Evolutionary conservation across 192 early-diverging fungal species (phyloP).

Genomic region (Chytriomyces hyalinus): DNA sequence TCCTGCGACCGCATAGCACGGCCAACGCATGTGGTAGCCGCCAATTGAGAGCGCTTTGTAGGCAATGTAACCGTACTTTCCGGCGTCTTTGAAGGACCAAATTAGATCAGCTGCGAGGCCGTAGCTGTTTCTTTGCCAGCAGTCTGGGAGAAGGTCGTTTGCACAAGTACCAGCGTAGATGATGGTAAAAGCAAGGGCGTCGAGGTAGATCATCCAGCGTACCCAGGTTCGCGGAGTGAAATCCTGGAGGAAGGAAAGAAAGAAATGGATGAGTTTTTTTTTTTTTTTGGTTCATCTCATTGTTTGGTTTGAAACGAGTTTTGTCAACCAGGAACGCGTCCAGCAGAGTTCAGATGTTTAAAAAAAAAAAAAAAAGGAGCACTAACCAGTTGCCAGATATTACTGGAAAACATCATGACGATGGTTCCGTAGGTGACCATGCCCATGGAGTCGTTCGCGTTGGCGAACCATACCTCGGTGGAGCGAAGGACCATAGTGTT

Average conservation of each 20-base stretch:
- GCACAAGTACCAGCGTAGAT: conserved; percentile 12
- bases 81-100: conserved; percentile 12
- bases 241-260: neutral
- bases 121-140: conserved; percentile 17
- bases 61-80: conserved; percentile 25
- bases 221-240: conserved; percentile 17
- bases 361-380: neutral
- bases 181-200: conserved; percentile 20
- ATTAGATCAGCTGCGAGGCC: conserved; percentile 20
- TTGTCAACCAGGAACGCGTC: neutral
- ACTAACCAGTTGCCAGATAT: conserved; percentile 23
- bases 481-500: too few species aligned
- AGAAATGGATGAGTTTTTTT: neutral
- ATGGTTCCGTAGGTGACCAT: conserved; percentile 25
- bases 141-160: conserved; percentile 10
- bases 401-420: conserved; percentile 21
- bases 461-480: neutral
- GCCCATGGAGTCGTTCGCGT: conserved; percentile 19
- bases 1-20: neutral
- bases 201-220: conserved; percentile 30
- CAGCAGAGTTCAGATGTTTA: neutral
- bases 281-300: too few species aligned
- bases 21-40: conserved; percentile 8
- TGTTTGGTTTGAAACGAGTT: too few species aligned
- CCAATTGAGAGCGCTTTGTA: conserved; percentile 13